These are phyloP conservation scores for Starmerella kuoi DNA, from an alignment of 805 yeast genomes.

Conservation along the genomic window DNA sequence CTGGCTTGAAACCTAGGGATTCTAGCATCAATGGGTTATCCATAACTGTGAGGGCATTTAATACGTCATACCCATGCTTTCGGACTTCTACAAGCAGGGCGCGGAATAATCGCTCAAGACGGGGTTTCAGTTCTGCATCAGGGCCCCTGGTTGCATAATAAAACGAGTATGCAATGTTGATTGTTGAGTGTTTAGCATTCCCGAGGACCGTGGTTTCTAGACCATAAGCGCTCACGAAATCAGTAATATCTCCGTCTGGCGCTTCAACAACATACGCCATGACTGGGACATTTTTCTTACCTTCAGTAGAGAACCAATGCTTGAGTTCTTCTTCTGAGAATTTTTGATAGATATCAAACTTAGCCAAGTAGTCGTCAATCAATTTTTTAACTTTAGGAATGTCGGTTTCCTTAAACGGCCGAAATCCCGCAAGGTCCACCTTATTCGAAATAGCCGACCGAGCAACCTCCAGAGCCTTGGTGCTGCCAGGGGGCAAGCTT, in stretches of 20 bases:
- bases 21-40: slow-evolving; percentile 78
- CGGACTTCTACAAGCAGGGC: slow-evolving; percentile 73
- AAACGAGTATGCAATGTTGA: slow-evolving; percentile 79
- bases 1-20: slow-evolving; percentile 76
- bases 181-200: slow-evolving; percentile 46
- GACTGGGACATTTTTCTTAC: slow-evolving; percentile 16
- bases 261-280: slow-evolving; percentile 64
- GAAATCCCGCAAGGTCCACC: slow-evolving; percentile 42
- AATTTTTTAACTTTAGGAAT: slow-evolving; percentile 50
- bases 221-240: slow-evolving; percentile 79
- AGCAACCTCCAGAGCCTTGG: slow-evolving; percentile 56
- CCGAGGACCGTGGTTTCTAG: slow-evolving; percentile 73
- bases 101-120: slow-evolving; percentile 49
- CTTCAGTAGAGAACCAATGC: slow-evolving; percentile 56
- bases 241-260: slow-evolving; percentile 52
- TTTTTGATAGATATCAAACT: slow-evolving; percentile 61
- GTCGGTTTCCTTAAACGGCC: slow-evolving; percentile 47
- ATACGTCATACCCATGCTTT: slow-evolving; percentile 63
- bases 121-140: slow-evolving; percentile 37
- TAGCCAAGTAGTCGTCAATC: slow-evolving; percentile 48
- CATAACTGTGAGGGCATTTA: slow-evolving; percentile 83
- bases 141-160: slow-evolving; percentile 72
- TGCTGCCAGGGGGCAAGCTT: slow-evolving; percentile 56
- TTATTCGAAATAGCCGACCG: slow-evolving; percentile 43
- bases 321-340: slow-evolving; percentile 56